These are phyloP conservation scores for Aspergillus ellipticus DNA, from an alignment of 495 filamentous ascomycete species.

Conservation along the genomic window DNA sequence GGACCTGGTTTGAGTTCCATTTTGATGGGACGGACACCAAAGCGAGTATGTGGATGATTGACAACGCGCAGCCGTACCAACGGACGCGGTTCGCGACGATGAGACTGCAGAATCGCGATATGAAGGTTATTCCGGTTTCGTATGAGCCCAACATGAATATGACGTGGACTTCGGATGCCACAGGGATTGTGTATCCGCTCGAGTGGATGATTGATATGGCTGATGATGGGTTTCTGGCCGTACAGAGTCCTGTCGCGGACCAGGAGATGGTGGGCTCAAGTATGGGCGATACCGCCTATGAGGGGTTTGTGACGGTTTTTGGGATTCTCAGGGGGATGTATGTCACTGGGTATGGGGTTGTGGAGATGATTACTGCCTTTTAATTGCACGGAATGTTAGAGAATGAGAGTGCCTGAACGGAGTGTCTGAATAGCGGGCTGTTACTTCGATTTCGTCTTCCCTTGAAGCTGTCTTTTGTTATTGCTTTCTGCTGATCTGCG, in stretches of 20 bases:
- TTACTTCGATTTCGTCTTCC: no score
- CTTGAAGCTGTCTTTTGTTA: no score
- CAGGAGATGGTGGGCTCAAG: not conserved
- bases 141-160: not conserved
- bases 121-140: not conserved
- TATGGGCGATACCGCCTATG: not conserved
- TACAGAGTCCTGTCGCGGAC: not conserved
- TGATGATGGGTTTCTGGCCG: not conserved
- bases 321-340: not conserved
- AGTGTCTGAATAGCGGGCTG: no score
- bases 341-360: conserved; percentile 1
- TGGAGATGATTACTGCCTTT: not conserved
- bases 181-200: not conserved
- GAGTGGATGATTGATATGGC: not conserved
- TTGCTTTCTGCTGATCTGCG: no score
- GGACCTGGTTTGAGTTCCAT: not conserved
- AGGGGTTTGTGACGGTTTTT: not conserved
- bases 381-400: no score
- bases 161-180: not conserved
- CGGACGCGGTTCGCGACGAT: not conserved
- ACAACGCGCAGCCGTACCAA: not conserved
- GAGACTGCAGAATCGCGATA: not conserved
- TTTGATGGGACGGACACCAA: not conserved
- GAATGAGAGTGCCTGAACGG: no score
- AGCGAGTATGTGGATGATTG: not conserved